phyloP scores from a whole-genome alignment of 1,284 basidiomycete genomes.

The Naganishia albida region DNA sequence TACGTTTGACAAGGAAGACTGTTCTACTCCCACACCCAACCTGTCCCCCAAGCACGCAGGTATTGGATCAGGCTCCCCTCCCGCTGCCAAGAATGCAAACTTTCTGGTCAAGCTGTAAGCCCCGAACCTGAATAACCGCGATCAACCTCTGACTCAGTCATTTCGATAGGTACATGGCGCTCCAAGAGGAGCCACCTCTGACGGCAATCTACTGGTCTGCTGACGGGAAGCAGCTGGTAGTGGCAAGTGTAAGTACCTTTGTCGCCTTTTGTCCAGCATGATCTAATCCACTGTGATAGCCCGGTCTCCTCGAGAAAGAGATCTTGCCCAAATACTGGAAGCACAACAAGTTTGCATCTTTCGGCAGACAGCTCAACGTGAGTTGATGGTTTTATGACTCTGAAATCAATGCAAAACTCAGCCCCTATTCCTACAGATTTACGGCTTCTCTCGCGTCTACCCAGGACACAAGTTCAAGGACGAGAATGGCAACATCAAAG shows the following conservation, averaged over 20 bases:
- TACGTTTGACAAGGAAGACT: slow-evolving; percentile 10
- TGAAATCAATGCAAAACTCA: neutral
- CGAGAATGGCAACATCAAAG: slow-evolving; percentile 41
- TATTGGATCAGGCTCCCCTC: neutral
- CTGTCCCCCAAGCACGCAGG: slow-evolving; percentile 5
- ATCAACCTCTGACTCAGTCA: neutral
- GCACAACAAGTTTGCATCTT: slow-evolving; percentile 49
- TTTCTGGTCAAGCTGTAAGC: slow-evolving; percentile 49
- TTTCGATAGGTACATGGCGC: slow-evolving; percentile 41
- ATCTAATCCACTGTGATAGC: neutral
- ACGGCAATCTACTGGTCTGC: slow-evolving; percentile 50
- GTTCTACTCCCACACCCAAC: neutral
- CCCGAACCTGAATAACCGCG: neutral
- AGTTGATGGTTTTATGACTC: neutral
- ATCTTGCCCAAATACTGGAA: slow-evolving; percentile 48
- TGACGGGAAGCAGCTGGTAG: slow-evolving; percentile 46
- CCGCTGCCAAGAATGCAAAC: slow-evolving; percentile 34
- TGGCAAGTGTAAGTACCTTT: slow-evolving; percentile 43
- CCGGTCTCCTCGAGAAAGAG: slow-evolving; percentile 42
- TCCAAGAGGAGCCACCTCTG: slow-evolving; percentile 43
- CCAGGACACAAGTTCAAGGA: slow-evolving; percentile 50
- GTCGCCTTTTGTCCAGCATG: too few relatives aligned
- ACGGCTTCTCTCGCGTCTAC: slow-evolving; percentile 47
- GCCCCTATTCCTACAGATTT: slow-evolving; percentile 39
- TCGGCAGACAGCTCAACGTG: slow-evolving; percentile 45